Conservation (phyloP, 2,329 filamentous ascomycete species). For the Iodosphaeria phyllophila region DNA sequence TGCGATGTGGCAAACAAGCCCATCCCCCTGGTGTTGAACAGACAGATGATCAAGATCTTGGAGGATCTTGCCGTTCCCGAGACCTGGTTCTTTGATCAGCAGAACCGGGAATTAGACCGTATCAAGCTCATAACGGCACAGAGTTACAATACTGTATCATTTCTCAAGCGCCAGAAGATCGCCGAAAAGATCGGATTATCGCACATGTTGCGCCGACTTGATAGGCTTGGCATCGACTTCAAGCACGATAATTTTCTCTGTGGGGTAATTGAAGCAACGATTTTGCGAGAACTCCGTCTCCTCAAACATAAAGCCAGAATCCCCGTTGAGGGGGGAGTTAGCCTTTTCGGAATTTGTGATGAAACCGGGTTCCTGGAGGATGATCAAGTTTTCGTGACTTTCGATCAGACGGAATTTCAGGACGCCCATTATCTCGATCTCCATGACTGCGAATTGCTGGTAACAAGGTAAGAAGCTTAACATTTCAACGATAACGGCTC, state of each 20-base stretch:
- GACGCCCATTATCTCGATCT: conserved; percentile 13
- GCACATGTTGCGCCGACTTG: conserved; percentile 39
- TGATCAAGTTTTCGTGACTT: conserved; percentile 48
- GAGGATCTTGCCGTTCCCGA: conserved; percentile 52
- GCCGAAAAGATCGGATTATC: conserved; percentile 40
- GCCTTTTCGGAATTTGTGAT: conserved; percentile 69
- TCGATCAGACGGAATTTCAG: conserved; percentile 18
- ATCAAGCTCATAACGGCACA: conserved; percentile 40
- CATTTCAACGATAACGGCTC: too few species aligned
- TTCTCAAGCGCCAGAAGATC: conserved; percentile 43
- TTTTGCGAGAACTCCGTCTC: conserved; percentile 51
- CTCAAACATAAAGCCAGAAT: conserved; percentile 69
- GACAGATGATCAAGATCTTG: conserved; percentile 69
- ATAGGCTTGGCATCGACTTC: conserved; percentile 42
- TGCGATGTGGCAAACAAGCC: conserved; percentile 51
- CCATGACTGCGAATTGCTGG: conserved; percentile 27
- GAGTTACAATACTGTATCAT: conserved; percentile 42
- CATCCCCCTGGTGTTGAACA: conserved; percentile 53
- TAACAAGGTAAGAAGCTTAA: conserved; percentile 27
- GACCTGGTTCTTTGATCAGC: conserved; percentile 43
- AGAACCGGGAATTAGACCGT: conserved; percentile 39
- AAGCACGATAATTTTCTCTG: conserved; percentile 49
- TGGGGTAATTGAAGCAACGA: conserved; percentile 48
- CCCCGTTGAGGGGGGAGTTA: conserved; percentile 49
- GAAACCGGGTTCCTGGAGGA: conserved; percentile 52